A percentile compares a stretch with the other conserved stretches of the same genome.
Evolutionary conservation across 208 protist genomes (phyloP).

Genomic region (Leishmania tarentolae): DNA sequence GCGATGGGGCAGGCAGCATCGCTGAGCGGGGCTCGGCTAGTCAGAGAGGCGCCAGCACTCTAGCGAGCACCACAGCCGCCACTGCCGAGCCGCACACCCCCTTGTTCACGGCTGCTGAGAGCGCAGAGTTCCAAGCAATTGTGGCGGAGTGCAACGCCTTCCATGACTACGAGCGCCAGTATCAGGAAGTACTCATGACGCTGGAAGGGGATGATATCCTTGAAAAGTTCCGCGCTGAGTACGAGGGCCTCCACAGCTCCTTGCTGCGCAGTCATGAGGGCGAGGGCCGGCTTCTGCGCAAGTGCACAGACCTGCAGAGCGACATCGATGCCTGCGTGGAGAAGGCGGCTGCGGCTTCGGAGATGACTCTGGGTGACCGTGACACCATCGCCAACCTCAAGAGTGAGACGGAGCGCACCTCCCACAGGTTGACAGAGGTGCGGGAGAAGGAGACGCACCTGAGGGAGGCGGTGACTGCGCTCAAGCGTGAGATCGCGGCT

Average conservation of each 20-base stretch:
- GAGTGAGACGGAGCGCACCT: conserved; percentile 94
- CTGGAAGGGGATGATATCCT: conserved; percentile 95
- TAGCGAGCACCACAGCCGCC: neutral
- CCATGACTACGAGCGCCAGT: conserved; percentile 93
- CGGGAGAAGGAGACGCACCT: conserved; percentile 94
- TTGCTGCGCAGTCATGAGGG: conserved; percentile 97
- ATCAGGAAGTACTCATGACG: conserved; percentile 94
- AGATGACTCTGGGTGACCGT: conserved; percentile 95
- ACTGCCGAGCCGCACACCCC: conserved; percentile 2
- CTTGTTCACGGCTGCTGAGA: conserved; percentile 42
- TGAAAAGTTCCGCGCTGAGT: conserved; percentile 96
- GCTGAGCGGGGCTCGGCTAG: neutral
- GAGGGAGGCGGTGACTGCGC: conserved; percentile 92
- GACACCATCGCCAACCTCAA: conserved; percentile 94
- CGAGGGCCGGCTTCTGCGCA: conserved; percentile 96
- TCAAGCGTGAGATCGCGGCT: conserved; percentile 95
- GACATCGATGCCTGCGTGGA: conserved; percentile 95
- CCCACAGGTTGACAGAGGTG: conserved; percentile 91
- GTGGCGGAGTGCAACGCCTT: conserved; percentile 75
- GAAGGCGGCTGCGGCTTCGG: conserved; percentile 94
- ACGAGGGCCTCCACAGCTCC: conserved; percentile 96
- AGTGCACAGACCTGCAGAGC: conserved; percentile 94
- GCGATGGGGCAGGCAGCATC: neutral
- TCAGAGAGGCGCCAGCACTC: neutral
- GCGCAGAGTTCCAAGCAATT: conserved; percentile 54